Evolutionary conservation across 2,329 filamentous ascomycete species (phyloP).

Genomic region (Periglandula ipomoeae): DNA sequence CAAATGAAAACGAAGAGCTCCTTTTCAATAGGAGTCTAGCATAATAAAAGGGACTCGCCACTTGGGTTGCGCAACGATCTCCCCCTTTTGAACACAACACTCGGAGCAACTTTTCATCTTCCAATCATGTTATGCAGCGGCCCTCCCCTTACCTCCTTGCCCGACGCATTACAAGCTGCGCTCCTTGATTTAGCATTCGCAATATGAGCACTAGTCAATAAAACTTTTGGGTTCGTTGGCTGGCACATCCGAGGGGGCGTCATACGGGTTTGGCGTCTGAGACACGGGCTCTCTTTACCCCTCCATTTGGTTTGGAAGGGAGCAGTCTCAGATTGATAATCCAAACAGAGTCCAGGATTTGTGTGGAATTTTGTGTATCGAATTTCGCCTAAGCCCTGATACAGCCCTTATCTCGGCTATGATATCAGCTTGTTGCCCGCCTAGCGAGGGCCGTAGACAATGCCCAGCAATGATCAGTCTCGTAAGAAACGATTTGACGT

Average conservation of each 20-base stretch:
- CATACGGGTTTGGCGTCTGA: neutral
- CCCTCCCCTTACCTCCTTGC: neutral
- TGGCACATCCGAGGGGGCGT: neutral
- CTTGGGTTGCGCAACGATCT: neutral
- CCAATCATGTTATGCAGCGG: neutral
- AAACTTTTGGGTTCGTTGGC: neutral
- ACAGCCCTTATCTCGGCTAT: neutral
- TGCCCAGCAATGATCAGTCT: too few relatives aligned
- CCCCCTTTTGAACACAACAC: neutral
- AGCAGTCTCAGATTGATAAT: neutral
- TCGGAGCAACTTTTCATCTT: neutral
- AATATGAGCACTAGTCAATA: neutral
- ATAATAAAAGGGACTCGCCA: neutral
- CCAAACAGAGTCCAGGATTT: neutral
- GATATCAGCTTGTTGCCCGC: too few relatives aligned
- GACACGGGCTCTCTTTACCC: neutral
- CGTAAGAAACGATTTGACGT: neutral
- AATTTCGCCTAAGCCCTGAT: neutral
- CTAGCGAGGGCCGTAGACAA: too few relatives aligned
- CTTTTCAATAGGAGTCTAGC: neutral
- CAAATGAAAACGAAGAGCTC: too few relatives aligned
- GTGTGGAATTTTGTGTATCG: neutral
- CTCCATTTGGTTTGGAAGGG: neutral
- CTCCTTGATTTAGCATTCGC: neutral
- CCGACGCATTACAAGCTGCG: neutral